Evolutionary conservation across 768 basidiomycete species (phyloP).

Genomic region (Chlorophyllum brunneum): DNA sequence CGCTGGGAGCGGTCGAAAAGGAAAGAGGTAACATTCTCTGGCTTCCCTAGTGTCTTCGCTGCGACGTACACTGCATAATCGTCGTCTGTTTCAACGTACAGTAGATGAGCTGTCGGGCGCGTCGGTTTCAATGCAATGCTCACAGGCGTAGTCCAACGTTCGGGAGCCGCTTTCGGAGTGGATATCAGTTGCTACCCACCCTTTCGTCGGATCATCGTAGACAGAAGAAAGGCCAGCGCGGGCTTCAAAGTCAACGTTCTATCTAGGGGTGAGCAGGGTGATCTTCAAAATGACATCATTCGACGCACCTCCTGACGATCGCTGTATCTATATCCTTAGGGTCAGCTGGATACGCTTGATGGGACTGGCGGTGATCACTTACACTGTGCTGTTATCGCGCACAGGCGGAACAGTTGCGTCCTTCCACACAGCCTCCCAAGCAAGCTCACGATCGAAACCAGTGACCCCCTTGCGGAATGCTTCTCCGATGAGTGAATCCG

Average conservation of each 20-base stretch:
- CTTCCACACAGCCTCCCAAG: constrained; percentile 73
- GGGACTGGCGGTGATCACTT: constrained; percentile 56
- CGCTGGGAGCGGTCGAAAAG: constrained; percentile 50
- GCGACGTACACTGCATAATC: constrained; percentile 70
- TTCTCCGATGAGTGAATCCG: constrained; percentile 71
- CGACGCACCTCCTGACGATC: constrained; percentile 63
- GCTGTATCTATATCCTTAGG: constrained; percentile 15
- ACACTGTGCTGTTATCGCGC: constrained; percentile 51
- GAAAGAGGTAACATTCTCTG: constrained; percentile 40
- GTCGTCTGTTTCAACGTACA: too few relatives aligned
- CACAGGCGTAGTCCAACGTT: constrained; percentile 77
- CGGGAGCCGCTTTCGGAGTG: constrained; percentile 78
- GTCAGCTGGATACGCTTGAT: background rate
- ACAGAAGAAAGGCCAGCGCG: constrained; percentile 70
- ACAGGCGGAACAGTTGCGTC: constrained; percentile 62
- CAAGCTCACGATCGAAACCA: constrained; percentile 58
- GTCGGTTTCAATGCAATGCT: constrained; percentile 18
- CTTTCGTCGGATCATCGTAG: constrained; percentile 47
- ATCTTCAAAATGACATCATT: background rate
- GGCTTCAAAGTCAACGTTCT: constrained; percentile 76
- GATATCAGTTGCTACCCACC: constrained; percentile 75
- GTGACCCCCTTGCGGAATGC: constrained; percentile 61
- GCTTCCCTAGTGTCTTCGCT: constrained; percentile 48
- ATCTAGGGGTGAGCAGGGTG: background rate
- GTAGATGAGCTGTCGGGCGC: too few relatives aligned